Evolutionary conservation across 495 filamentous ascomycete genomes (phyloP).

Genomic region (Annulohypoxylon maeteangense): DNA sequence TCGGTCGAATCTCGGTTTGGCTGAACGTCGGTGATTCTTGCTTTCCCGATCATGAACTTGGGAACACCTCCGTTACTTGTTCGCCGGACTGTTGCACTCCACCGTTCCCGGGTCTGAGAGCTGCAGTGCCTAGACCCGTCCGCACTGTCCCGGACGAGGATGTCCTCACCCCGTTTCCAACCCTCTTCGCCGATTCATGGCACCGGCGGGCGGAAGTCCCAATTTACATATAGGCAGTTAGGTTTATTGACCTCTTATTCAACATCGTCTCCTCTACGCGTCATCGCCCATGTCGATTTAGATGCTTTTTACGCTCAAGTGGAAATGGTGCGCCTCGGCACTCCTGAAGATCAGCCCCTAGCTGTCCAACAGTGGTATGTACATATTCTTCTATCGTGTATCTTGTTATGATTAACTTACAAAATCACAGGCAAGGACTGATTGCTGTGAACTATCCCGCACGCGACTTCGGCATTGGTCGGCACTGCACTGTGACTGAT

Average conservation of each 20-base stretch:
- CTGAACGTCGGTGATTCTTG: conserved; percentile 4
- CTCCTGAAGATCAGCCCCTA: conserved; percentile 78
- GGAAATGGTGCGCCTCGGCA: conserved; percentile 85
- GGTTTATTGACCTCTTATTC: conserved; percentile 76
- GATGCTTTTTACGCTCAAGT: conserved; percentile 99
- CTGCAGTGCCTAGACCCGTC: not conserved
- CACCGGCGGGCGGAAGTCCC: conserved; percentile 65
- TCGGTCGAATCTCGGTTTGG: conserved; percentile 9
- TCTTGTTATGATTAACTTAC: conserved; percentile 24
- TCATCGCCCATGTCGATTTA: conserved; percentile 91
- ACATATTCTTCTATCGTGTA: conserved; percentile 3
- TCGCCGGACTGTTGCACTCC: conserved; percentile 6
- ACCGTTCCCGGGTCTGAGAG: conserved; percentile 15
- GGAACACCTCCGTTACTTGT: conserved; percentile 1
- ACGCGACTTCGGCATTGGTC: conserved; percentile 77
- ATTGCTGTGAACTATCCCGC: conserved; percentile 98
- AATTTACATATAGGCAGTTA: conserved; percentile 87
- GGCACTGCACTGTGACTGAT: conserved; percentile 79
- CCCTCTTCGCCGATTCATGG: conserved; percentile 53
- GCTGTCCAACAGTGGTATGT: conserved; percentile 88
- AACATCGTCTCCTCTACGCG: conserved; percentile 79
- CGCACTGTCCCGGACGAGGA: conserved; percentile 9
- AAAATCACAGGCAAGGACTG: conserved; percentile 68
- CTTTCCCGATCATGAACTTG: conserved; percentile 29
- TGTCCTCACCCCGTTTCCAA: conserved; percentile 51